phyloP scores from a whole-genome alignment of 176 grass and related monocot species.

The Raddia distichophylla region DNA sequence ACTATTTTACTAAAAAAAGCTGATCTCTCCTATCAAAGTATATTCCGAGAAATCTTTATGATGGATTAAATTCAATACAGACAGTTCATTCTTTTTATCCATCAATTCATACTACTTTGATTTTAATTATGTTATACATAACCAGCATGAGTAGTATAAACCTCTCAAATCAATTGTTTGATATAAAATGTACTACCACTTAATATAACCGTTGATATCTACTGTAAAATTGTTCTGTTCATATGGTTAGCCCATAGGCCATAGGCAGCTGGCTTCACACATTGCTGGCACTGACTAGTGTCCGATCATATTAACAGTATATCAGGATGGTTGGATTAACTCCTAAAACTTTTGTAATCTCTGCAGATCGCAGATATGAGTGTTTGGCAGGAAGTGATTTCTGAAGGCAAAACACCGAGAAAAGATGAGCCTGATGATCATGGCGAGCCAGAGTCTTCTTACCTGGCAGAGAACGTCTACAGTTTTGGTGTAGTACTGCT shows the following conservation, averaged over 20 bases:
- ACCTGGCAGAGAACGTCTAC: constrained; percentile 59
- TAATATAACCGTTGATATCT: no score
- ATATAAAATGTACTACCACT: no score
- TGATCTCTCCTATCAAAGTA: not conserved
- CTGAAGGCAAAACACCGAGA: constrained; percentile 28
- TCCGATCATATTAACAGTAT: not conserved
- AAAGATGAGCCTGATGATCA: constrained; percentile 7
- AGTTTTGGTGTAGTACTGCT: constrained; percentile 74
- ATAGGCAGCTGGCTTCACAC: not conserved
- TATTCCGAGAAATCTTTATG: not conserved
- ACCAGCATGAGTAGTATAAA: no score
- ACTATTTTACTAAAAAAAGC: no score
- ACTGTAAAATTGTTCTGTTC: no score
- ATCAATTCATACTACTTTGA: no score
- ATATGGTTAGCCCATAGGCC: not conserved
- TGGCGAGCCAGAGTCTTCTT: constrained; percentile 35
- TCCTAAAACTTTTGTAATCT: not conserved
- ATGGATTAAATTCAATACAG: no score
- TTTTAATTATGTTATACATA: no score
- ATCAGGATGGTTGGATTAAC: not conserved
- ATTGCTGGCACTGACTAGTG: not conserved
- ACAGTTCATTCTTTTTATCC: no score
- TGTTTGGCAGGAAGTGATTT: constrained; percentile 66
- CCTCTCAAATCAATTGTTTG: no score
- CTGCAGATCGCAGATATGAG: constrained; percentile 68